phyloP scores from a whole-genome alignment of 2,329 filamentous ascomycete species.

The Lasiodiplodia theobromae region DNA sequence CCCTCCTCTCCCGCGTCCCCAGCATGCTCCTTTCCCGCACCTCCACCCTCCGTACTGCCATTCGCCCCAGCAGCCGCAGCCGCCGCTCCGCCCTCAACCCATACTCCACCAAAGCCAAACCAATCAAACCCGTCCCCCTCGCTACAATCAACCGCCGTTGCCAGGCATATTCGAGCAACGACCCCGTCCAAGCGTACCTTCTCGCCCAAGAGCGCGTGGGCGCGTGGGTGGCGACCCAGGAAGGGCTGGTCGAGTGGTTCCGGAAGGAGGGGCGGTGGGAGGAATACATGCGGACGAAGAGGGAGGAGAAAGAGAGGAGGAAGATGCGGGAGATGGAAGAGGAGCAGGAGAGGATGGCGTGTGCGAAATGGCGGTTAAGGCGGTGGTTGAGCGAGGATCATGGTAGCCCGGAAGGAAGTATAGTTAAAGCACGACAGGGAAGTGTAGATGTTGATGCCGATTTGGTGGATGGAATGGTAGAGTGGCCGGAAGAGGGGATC shows the following conservation, averaged over 20 bases:
- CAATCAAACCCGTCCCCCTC: neutral
- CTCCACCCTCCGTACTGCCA: neutral
- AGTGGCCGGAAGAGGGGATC: constrained; percentile 1
- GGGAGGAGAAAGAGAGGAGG: neutral
- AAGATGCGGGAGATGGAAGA: neutral
- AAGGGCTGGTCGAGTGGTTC: neutral
- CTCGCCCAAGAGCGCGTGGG: neutral
- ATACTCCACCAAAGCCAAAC: no score
- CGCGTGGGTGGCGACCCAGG: neutral
- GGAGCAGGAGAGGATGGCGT: neutral
- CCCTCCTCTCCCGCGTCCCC: constrained; percentile 1
- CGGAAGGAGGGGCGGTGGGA: neutral
- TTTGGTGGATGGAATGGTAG: neutral
- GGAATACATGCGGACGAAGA: neutral
- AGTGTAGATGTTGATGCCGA: neutral
- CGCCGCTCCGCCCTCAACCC: neutral
- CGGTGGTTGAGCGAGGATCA: neutral
- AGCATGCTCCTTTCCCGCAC: neutral
- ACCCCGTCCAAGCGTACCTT: neutral
- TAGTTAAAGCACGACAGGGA: no score
- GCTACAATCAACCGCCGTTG: neutral
- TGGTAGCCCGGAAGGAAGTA: neutral
- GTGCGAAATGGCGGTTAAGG: neutral
- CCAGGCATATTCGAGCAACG: neutral
- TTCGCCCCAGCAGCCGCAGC: neutral